phyloP scores from a whole-genome alignment of 78 protist genomes.

The Dictyostelium intermedium region DNA sequence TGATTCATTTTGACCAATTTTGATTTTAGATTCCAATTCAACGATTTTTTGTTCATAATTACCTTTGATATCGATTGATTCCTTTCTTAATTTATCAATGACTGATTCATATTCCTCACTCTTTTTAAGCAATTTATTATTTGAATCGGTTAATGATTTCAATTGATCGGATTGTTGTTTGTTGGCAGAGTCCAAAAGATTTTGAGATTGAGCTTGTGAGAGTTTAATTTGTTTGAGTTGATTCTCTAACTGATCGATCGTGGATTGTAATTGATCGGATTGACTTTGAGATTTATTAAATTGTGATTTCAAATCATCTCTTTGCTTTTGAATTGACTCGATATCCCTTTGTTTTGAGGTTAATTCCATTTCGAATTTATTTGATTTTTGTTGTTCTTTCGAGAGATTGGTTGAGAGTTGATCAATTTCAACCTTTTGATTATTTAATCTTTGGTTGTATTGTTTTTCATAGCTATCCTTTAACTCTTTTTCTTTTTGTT shows the following conservation, averaged over 20 bases:
- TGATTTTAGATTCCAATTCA: conserved; percentile 3
- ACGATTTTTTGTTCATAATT: background rate
- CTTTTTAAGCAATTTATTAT: background rate
- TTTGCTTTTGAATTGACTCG: background rate
- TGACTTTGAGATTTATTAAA: background rate
- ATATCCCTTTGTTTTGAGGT: background rate
- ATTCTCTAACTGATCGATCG: background rate
- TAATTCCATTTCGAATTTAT: conserved; percentile 28
- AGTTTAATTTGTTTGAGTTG: conserved; percentile 14
- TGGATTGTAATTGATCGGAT: background rate
- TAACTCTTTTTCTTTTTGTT: conserved; percentile 33
- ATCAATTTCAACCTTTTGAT: conserved; percentile 15
- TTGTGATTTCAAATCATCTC: conserved; percentile 3
- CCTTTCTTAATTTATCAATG: conserved; percentile 6
- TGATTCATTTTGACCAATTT: background rate
- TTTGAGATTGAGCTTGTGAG: conserved; percentile 38
- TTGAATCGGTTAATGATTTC: background rate
- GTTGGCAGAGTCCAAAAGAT: background rate
- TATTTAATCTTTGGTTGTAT: background rate
- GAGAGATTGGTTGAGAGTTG: background rate
- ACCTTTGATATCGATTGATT: background rate
- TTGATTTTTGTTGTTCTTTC: background rate
- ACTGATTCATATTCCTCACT: background rate
- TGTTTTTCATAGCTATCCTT: conserved; percentile 46
- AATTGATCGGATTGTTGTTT: conserved; percentile 41